Conservation (phyloP, 148 eudicot species). For the Rheum nobile region DNA sequence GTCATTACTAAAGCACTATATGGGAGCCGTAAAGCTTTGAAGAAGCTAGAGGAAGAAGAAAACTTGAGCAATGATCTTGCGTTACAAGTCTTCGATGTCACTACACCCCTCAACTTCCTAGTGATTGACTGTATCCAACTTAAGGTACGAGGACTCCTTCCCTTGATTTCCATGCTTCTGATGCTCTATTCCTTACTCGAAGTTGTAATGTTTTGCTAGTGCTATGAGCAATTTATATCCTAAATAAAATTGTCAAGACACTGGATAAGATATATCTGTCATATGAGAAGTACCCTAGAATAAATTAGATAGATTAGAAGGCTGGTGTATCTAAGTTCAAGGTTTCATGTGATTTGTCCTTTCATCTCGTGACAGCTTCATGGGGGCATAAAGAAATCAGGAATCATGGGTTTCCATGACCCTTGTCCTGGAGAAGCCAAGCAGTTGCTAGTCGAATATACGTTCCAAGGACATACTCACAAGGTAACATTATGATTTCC, state of each 20-base stretch:
- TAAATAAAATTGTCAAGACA: background rate
- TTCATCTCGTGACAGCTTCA: conserved; percentile 52
- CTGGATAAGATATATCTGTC: background rate
- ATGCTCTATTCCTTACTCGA: too few species aligned
- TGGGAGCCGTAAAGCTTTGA: conserved; percentile 57
- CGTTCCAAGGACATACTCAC: conserved; percentile 30
- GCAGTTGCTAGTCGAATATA: conserved; percentile 58
- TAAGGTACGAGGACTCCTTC: conserved; percentile 40
- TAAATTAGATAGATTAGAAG: too few species aligned
- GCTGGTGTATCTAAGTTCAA: too few species aligned
- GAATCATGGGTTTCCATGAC: conserved; percentile 97
- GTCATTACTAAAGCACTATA: conserved; percentile 64
- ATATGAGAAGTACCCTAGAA: background rate
- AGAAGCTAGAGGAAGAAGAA: conserved; percentile 23
- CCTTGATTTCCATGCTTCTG: background rate
- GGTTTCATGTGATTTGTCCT: background rate
- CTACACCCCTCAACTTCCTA: conserved; percentile 76
- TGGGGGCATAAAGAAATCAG: conserved; percentile 90
- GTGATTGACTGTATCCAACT: conserved; percentile 79
- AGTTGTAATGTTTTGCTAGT: too few species aligned
- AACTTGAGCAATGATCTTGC: conserved; percentile 42
- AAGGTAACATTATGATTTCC: conserved; percentile 32
- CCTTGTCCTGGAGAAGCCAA: conserved; percentile 90
- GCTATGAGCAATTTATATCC: background rate
- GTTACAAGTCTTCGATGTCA: conserved; percentile 73